Base-by-base conservation (phyloP, 257 asterid species). In the Ophiorrhiza pumila region DNA sequence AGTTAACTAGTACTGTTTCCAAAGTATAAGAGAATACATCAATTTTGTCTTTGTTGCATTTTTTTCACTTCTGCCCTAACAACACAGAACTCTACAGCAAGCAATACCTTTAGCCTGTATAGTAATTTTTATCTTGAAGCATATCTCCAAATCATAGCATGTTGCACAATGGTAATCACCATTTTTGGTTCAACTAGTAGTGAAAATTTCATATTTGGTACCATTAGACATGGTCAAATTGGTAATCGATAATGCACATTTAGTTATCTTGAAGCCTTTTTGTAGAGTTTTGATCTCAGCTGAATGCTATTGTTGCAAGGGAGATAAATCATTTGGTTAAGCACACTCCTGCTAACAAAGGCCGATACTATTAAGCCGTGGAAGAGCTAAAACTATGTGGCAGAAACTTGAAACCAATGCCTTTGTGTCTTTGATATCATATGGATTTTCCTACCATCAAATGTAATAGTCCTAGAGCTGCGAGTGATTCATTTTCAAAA, bases 11-110 rank as follows among this genome's bases (percentile, higher is more conserved):
- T 64, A 35, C 58, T 14, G n/a, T 67, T 17, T 56, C 46, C 37
- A 60, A n/a, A 13, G 31, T 34, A 13, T 32, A 43, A 37, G 4
- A 46, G 14, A 31, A 37, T 49, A 49, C 39, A 49, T 13, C 46
- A 45, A 10, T 49, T 76, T 20, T 62, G 12, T 45, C 61, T 52
- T 53, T 25, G n/a, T 15, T 65, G 64, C 64, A 45, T 66, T 22
- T 57, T 64, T 29, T 59, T 13, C 18, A 37, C 8, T 34, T 65
- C 25, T 31, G 43, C 78, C 57, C 55, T 37, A 18, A 34, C 20
- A 10, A 1, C 27, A 27, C 12, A 56, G 34, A 68, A 53, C 1
- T 41, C 50, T 37, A 43, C 47, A 20, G 20, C 52, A 41, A 37
- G 20, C 29, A 42, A 64, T 64, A 4, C 52, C 8, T 46, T 46